phyloP scores from a whole-genome alignment of 1,284 basidiomycete genomes.

The Ustilago tritici region DNA sequence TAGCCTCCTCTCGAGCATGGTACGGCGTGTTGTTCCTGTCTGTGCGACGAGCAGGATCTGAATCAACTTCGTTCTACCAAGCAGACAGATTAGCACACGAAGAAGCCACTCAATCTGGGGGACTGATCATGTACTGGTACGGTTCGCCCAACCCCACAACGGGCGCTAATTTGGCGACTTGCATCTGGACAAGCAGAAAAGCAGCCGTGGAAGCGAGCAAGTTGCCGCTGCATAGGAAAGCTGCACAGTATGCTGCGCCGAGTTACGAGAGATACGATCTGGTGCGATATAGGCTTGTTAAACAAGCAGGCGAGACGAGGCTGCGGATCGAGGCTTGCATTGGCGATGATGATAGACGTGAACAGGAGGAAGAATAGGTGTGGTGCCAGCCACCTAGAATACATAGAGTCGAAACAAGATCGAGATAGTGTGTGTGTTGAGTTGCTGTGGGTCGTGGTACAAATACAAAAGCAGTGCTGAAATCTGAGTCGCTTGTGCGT shows the following conservation, averaged over 20 bases:
- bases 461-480: conserved; percentile 8
- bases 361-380: neutral
- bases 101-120: conserved; percentile 59
- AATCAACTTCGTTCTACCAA: conserved; percentile 52
- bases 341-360: conserved; percentile 18
- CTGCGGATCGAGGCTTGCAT: conserved; percentile 55
- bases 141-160: conserved; percentile 48
- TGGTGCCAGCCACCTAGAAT: conserved; percentile 3
- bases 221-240: conserved; percentile 51
- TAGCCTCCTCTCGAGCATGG: conserved; percentile 33
- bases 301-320: conserved; percentile 25
- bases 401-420: neutral
- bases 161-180: conserved; percentile 64
- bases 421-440: neutral
- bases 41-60: conserved; percentile 37
- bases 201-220: conserved; percentile 43
- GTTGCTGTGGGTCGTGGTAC: neutral
- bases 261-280: conserved; percentile 59
- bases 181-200: conserved; percentile 58
- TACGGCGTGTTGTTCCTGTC: conserved; percentile 66
- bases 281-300: conserved; percentile 51
- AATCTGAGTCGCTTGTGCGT: neutral
- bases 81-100: conserved; percentile 61
- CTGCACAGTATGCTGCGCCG: conserved; percentile 38
- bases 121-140: conserved; percentile 66